Conservation (phyloP, 164 flowering plant genomes). For the Tetrastigma voinierianum region DNA sequence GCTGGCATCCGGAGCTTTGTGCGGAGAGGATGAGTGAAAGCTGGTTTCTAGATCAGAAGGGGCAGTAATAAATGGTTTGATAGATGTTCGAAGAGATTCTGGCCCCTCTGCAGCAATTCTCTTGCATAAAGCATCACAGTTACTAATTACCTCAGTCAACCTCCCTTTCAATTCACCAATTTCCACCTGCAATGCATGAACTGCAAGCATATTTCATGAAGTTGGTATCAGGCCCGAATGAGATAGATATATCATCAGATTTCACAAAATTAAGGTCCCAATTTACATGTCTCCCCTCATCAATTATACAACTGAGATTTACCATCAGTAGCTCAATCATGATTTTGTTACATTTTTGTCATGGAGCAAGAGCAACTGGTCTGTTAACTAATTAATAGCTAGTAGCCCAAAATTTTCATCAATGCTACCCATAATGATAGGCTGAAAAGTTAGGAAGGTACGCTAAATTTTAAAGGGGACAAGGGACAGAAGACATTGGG, state of each 20-base stretch:
- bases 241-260: background rate
- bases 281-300: background rate
- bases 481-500: background rate
- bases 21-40: slow-evolving; percentile 19
- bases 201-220: slow-evolving; percentile 38
- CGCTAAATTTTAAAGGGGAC: too few relatives aligned
- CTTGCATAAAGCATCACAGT: slow-evolving; percentile 89
- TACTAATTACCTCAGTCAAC: slow-evolving; percentile 83
- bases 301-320: too few relatives aligned
- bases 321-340: too few relatives aligned
- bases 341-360: too few relatives aligned
- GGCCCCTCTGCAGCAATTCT: slow-evolving; percentile 82
- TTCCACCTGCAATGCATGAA: slow-evolving; percentile 86
- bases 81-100: slow-evolving; percentile 63
- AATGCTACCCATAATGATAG: too few relatives aligned
- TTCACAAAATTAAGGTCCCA: background rate
- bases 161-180: slow-evolving; percentile 96
- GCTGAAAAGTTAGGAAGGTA: too few relatives aligned
- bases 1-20: slow-evolving; percentile 12
- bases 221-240: background rate
- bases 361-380: too few relatives aligned
- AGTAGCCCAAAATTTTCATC: too few relatives aligned
- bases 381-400: too few relatives aligned
- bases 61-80: slow-evolving; percentile 58
- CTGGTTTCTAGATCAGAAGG: slow-evolving; percentile 25